Evolutionary conservation across 2,329 filamentous ascomycete species (phyloP).

Genomic region (Apiospora hydei): DNA sequence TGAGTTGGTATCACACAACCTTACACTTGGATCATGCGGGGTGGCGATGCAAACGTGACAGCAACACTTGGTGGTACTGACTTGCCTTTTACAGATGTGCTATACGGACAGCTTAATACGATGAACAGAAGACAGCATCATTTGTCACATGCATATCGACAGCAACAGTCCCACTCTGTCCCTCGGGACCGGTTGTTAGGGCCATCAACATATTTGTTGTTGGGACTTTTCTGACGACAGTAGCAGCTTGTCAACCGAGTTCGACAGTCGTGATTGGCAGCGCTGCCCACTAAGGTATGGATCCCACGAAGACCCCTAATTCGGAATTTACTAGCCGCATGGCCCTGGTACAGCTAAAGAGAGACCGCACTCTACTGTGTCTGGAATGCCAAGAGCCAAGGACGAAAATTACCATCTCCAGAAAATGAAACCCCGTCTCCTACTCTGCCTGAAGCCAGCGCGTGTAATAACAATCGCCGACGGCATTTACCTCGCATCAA

Average conservation of each 20-base stretch:
- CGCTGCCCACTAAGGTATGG: neutral
- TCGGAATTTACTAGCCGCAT: neutral
- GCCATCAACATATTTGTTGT: conserved; percentile 9
- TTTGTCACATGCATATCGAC: neutral
- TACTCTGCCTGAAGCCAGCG: neutral
- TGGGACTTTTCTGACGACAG: neutral
- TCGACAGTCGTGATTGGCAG: neutral
- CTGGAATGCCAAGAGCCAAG: neutral
- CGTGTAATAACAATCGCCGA: neutral
- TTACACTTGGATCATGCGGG: neutral
- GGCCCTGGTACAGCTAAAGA: neutral
- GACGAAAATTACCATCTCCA: neutral
- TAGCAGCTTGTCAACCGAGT: neutral
- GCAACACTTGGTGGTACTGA: neutral
- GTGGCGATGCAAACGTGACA: neutral
- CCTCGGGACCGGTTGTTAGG: neutral
- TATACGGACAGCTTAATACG: neutral
- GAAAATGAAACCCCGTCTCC: neutral
- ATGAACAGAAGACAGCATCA: neutral
- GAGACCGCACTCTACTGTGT: neutral
- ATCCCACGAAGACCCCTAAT: neutral
- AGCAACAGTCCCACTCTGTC: neutral
- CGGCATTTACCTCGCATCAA: neutral
- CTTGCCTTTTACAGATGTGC: neutral
- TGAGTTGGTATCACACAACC: neutral